A percentile compares a stretch with the other conserved stretches of the same genome.
These are phyloP conservation scores for Erythrophleum fordii DNA, from an alignment of 306 rosid species.

Conservation along the genomic window DNA sequence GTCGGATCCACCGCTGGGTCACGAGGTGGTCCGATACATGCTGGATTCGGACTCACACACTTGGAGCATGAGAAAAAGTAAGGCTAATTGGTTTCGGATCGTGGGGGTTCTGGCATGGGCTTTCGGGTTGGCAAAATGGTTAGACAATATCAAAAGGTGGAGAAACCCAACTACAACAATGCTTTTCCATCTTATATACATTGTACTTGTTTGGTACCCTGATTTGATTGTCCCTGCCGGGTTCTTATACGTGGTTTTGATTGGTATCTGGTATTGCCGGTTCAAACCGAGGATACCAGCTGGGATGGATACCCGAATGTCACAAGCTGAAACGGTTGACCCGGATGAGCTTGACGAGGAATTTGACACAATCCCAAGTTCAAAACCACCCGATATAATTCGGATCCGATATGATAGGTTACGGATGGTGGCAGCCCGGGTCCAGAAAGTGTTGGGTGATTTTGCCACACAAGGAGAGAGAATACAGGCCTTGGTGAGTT, in stretches of 20 bases:
- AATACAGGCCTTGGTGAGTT: slow-evolving; percentile 79
- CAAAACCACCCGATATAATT: slow-evolving; percentile 70
- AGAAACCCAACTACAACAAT: slow-evolving; percentile 76
- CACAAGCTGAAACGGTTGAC: slow-evolving; percentile 81
- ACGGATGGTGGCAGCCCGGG: slow-evolving; percentile 77
- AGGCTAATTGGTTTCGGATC: slow-evolving; percentile 89
- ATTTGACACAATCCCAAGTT: slow-evolving; percentile 89
- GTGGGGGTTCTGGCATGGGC: slow-evolving; percentile 85
- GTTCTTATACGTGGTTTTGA: slow-evolving; percentile 74
- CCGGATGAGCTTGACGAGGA: slow-evolving; percentile 91
- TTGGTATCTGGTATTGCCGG: slow-evolving; percentile 91
- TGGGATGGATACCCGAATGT: slow-evolving; percentile 83
- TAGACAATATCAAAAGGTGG: slow-evolving; percentile 79
- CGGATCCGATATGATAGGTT: slow-evolving; percentile 78
- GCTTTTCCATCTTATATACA: slow-evolving; percentile 67
- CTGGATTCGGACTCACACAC: slow-evolving; percentile 86
- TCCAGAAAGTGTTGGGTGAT: slow-evolving; percentile 92
- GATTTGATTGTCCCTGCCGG: slow-evolving; percentile 85
- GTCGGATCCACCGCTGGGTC: slow-evolving; percentile 83
- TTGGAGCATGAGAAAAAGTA: slow-evolving; percentile 96
- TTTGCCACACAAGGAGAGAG: slow-evolving; percentile 95
- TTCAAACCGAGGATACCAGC: slow-evolving; percentile 78
- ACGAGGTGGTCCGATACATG: slow-evolving; percentile 90
- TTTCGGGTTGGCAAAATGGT: slow-evolving; percentile 84
- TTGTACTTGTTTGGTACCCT: slow-evolving; percentile 97